Evolutionary conservation across 805 yeast genomes (phyloP), one percentile per base, ranked within the genome.

Genomic region (Metschnikowia similis): DNA sequence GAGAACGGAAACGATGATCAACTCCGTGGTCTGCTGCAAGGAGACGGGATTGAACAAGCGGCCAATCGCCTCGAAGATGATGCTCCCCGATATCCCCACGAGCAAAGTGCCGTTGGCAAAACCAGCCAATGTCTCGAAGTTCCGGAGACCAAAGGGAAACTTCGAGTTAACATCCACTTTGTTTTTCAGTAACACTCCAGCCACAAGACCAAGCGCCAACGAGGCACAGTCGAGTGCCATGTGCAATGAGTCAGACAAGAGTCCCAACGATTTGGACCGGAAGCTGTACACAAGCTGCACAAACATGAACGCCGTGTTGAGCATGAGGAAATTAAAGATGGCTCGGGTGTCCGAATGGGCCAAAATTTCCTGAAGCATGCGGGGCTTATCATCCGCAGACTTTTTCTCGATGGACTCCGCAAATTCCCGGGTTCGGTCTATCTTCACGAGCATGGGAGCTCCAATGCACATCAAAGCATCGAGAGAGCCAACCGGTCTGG

Each of bases 141-240:
- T 82, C 7, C 83, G 76, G 45, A 92, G 72, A 0, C 96, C 97
- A 71, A 89, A 89, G 1, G 98, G 97, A 62, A 80, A 92, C 47
- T 79, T 76, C n/a, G 84, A 77, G 51, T 80, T 80, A 5, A 87
- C 78, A 45, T 73, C 65, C 41, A 71, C 62, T 49, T 56, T 76
- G 56, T 55, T 70, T 56, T 62, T 74, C 50, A 74, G 68, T 16
- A 69, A 68, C 11, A 81, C 77, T 21, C 95, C 88, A 0, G 99
- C 99, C 27, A 92, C 75, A 2, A 94, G 72, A 0, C 99, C 99
- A 30, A 94, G 79, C 2, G 94, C 82, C 48, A 94, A 72, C 0
- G 98, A 95, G 0, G 89, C 79, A 65, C 99, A 94, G 66, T 94
- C 99, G 49, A 94, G 74, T 2, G 96, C 87, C 99, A 94, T 94